These are phyloP conservation scores for Mycena polygramma DNA, from an alignment of 768 basidiomycete species.

Conservation along the genomic window DNA sequence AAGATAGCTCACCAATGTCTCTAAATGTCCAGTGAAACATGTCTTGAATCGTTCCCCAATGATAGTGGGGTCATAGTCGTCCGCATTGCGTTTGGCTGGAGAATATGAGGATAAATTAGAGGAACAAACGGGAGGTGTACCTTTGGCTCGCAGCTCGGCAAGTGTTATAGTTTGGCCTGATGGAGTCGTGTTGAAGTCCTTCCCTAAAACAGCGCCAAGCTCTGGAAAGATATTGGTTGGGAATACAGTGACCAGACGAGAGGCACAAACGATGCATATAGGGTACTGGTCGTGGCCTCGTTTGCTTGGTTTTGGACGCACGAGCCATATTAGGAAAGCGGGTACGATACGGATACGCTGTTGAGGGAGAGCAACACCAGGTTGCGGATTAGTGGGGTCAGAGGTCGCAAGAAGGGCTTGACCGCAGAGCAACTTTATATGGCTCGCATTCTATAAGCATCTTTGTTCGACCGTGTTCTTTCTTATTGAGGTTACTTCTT, in stretches of 20 bases:
- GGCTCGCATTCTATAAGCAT: background rate
- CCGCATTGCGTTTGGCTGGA: background rate
- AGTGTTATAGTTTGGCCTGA: background rate
- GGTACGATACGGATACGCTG: background rate
- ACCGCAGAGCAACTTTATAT: background rate
- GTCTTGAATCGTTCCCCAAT: background rate
- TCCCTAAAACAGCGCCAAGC: background rate
- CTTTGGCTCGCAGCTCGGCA: background rate
- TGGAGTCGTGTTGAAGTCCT: background rate
- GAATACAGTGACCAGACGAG: background rate
- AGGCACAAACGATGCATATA: background rate
- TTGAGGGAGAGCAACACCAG: conserved; percentile 3
- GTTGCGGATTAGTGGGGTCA: background rate
- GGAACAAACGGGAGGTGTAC: background rate
- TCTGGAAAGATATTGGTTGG: background rate
- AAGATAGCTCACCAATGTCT: background rate
- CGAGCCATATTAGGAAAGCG: background rate
- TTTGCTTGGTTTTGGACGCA: background rate
- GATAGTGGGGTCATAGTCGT: background rate
- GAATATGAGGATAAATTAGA: background rate
- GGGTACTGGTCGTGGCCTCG: background rate
- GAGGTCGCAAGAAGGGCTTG: background rate
- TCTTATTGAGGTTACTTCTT: background rate
- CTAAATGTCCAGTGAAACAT: background rate
- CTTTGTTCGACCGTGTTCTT: background rate